Evolutionary conservation across 2,329 filamentous ascomycete genomes (phyloP), one percentile per base, ranked within the genome.

Genomic region (Aphanoascus verrucosus): DNA sequence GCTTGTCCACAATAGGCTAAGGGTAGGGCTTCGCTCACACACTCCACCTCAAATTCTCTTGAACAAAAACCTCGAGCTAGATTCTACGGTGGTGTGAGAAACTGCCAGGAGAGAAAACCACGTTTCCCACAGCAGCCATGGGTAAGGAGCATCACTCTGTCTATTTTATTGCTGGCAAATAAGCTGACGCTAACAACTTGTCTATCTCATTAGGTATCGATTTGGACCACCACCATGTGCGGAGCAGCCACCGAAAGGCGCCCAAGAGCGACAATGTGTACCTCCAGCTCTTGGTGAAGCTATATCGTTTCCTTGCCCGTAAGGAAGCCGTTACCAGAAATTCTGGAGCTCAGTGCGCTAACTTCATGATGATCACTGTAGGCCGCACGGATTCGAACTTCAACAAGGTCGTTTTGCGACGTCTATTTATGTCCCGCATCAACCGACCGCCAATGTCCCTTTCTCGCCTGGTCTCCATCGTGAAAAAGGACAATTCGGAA

Each of bases 221-320:
- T 70, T 70, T 78, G 67, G 77, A 81, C 72, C 73, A 73, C 70
- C 79, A 82, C 73, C 79, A 82, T 75, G 78, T 81, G 71, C 75
- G 77, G 72, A 73, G 70, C 75, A 77, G 71, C 72, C 89, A 95
- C 81, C 88, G 89, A 76, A 88, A 86, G 82, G 88, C 88, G 65
- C 88, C 90, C 71, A 96, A 96, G 86, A 94, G 86, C 79, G 87
- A 94, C 80, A 95, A 96, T 82, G 88, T 91, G 70, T 95, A 96
- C 78, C 81, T 95, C 67, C 91, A 91, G 82, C 83, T 96, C 73
- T 80, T 97, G 73, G 90, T 96, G 76, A 96, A 96, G 85, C 86
- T 95, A 53, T 95, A 95, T 82, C 86, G 88, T 80, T 95, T 95
- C 83, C 78, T 95, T 74, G 84, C 88, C 70, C 88, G 89, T 94